Percentiles rank a stretch among this genome's conserved stretches.
Conservation (phyloP, 208 protist species). For the Acanthamoeba culbertsoni region DNA sequence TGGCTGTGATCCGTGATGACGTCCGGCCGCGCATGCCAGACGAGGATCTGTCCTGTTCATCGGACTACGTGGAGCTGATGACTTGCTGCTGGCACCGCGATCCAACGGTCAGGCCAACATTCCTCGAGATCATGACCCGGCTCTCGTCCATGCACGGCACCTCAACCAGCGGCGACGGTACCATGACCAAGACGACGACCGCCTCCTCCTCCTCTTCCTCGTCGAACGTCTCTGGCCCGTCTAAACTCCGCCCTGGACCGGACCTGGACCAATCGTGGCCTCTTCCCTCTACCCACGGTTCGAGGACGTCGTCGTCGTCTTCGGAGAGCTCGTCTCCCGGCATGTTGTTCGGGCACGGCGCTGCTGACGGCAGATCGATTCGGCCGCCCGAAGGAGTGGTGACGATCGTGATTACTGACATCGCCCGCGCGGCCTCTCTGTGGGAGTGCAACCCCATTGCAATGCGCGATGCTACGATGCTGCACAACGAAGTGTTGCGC, state of each 20-base stretch:
- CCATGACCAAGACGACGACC: neutral
- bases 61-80: neutral
- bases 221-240: neutral
- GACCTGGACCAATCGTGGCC: neutral
- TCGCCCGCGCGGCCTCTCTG: slow-evolving; percentile 15
- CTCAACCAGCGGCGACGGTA: neutral
- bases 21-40: neutral
- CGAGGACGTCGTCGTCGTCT: neutral
- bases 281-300: neutral
- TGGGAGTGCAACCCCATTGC: slow-evolving; percentile 43
- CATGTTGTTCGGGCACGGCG: no score
- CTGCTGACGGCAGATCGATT: no score
- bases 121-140: slow-evolving; percentile 48
- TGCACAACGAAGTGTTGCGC: slow-evolving; percentile 6
- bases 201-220: neutral
- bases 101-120: neutral
- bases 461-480: slow-evolving; percentile 43
- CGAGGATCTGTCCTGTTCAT: neutral
- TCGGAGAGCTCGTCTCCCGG: neutral
- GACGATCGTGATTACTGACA: slow-evolving; percentile 38
- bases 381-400: neutral
- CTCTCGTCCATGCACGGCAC: neutral
- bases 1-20: neutral
- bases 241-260: neutral
- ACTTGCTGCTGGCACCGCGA: slow-evolving; percentile 11